Conservation (phyloP, 805 yeast species). For the Wickerhamiella qilinensis region DNA sequence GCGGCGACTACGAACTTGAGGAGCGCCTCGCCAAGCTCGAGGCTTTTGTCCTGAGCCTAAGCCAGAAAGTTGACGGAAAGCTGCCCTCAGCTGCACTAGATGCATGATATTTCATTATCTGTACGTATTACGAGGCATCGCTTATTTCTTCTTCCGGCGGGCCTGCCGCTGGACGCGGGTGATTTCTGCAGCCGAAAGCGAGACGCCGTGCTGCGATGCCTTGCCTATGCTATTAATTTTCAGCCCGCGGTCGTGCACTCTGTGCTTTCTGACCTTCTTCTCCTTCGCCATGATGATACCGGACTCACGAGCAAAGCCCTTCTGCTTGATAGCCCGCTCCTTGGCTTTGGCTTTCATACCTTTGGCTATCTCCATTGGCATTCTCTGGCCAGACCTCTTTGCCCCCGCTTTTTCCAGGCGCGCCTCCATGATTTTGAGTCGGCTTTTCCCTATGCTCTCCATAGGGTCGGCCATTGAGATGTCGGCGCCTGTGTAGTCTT, state of each 20-base stretch:
- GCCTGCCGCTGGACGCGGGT: constrained; percentile 6
- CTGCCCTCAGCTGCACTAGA: too few relatives aligned
- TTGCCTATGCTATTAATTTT: constrained; percentile 30
- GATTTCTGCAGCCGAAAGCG: constrained; percentile 11
- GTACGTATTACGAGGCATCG: too few relatives aligned
- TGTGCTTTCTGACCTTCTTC: constrained; percentile 29
- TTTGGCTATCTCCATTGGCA: constrained; percentile 79
- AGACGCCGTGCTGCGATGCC: constrained; percentile 15
- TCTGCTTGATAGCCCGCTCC: constrained; percentile 34
- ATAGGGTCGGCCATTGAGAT: constrained; percentile 19
- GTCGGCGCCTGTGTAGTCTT: constrained; percentile 21
- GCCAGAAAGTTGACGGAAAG: neutral
- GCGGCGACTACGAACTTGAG: neutral
- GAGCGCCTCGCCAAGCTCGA: constrained; percentile 1
- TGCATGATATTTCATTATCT: too few relatives aligned
- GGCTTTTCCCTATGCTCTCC: constrained; percentile 24
- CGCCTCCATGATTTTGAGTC: constrained; percentile 23
- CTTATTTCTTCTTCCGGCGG: neutral
- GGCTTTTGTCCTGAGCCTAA: neutral
- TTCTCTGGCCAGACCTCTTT: constrained; percentile 39
- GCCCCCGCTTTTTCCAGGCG: constrained; percentile 23
- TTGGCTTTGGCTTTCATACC: constrained; percentile 56
- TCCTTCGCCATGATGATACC: constrained; percentile 68
- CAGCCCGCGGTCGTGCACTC: constrained; percentile 58
- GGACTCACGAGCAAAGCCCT: constrained; percentile 70